Percentiles rank a stretch among this genome's conserved stretches.
Evolutionary conservation across 2,329 filamentous ascomycete species (phyloP).

Genomic region (Xylaria polymorpha): DNA sequence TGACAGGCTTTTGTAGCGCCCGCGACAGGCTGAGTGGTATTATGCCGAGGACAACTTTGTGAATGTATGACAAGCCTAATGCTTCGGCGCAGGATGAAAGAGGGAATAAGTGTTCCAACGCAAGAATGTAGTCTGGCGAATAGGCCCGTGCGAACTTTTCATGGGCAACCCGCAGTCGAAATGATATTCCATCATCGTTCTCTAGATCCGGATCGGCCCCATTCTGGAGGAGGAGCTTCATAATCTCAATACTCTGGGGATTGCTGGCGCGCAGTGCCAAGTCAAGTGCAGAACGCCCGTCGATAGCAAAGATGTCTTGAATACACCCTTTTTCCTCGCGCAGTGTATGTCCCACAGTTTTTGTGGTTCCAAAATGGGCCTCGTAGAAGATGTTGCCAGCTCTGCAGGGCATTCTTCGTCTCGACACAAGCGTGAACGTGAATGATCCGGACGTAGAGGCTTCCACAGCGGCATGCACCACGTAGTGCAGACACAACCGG

Average conservation of each 20-base stretch:
- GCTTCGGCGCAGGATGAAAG: background rate
- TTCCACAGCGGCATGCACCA: constrained; percentile 5
- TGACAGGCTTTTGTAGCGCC: background rate
- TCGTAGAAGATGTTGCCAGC: background rate
- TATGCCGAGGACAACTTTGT: constrained; percentile 15
- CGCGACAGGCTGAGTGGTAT: background rate
- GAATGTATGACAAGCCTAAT: background rate
- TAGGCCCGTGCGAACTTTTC: background rate
- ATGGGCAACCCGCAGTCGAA: background rate
- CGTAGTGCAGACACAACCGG: constrained; percentile 9
- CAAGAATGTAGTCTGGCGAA: background rate
- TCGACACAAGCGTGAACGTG: constrained; percentile 4
- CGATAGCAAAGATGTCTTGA: background rate
- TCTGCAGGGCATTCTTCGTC: constrained; percentile 5
- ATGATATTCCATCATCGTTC: constrained; percentile 2
- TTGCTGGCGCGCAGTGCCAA: background rate
- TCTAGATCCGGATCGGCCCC: constrained; percentile 17
- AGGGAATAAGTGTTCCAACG: constrained; percentile 1
- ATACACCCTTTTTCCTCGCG: background rate
- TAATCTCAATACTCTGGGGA: constrained; percentile 4
- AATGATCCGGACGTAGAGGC: constrained; percentile 11
- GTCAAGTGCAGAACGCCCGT: background rate
- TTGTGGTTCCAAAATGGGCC: background rate
- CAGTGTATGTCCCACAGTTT: background rate
- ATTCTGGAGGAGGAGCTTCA: constrained; percentile 13